Percentiles rank a stretch among this genome's conserved stretches.
Conservation (phyloP, 2,329 filamentous ascomycete genomes). For the Ophiostoma novo-ulmi region DNA sequence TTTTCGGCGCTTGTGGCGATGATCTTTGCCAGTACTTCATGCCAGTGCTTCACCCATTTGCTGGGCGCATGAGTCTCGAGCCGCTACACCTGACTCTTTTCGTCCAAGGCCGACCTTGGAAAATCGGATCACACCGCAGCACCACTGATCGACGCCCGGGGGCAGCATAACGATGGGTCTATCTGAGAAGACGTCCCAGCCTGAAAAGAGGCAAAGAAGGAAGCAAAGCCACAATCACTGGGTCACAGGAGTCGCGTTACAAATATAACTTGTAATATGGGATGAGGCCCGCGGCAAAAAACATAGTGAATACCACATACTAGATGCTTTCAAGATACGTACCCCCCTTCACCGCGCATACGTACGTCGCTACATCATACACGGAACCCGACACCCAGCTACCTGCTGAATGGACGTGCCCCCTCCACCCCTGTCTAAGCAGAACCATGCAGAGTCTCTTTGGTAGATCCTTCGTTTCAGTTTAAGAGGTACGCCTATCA, state of each 20-base stretch:
- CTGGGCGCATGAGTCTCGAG: neutral
- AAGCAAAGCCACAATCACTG: conserved; percentile 2
- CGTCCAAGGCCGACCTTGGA: neutral
- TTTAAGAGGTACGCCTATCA: neutral
- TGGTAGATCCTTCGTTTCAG: conserved; percentile 1
- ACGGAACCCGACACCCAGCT: neutral
- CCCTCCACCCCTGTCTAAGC: neutral
- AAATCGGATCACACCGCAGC: neutral
- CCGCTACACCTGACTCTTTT: neutral
- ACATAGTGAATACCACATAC: neutral
- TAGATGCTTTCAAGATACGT: neutral
- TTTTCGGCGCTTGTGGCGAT: neutral
- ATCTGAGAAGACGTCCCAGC: neutral
- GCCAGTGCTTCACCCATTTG: neutral
- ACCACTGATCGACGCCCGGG: conserved; percentile 7
- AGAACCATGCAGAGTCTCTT: conserved; percentile 3
- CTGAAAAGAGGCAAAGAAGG: neutral
- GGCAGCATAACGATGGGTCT: neutral
- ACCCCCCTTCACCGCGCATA: neutral
- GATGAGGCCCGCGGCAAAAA: neutral
- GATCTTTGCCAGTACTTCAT: neutral
- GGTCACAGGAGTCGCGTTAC: neutral
- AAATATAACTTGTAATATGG: neutral
- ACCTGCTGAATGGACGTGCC: neutral
- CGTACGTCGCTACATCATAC: conserved; percentile 9